A percentile compares a stretch with the other conserved stretches of the same genome.
phyloP scores from a whole-genome alignment of 768 basidiomycete species.

The Guyanaporus albipodus region DNA sequence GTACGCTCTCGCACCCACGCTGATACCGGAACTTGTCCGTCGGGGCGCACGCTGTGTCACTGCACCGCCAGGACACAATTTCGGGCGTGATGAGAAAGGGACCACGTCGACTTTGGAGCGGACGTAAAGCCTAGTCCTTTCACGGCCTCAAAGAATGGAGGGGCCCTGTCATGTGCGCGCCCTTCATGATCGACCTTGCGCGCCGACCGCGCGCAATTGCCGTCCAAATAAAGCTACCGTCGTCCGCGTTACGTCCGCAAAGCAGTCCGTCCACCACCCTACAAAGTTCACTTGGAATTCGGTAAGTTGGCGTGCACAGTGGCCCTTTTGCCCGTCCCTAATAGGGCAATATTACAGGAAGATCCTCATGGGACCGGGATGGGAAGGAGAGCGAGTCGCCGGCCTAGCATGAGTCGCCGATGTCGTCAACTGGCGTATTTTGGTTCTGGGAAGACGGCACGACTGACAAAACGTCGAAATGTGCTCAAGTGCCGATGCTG shows the following conservation, averaged over 20 bases:
- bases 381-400: background rate
- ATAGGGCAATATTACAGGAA: background rate
- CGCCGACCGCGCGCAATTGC: background rate
- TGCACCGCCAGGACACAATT: slow-evolving; percentile 3
- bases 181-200: slow-evolving; percentile 25
- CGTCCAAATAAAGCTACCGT: background rate
- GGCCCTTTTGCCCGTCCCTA: background rate
- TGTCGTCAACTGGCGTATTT: background rate
- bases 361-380: slow-evolving; percentile 2
- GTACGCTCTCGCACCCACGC: background rate
- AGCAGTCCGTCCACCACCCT: background rate
- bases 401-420: slow-evolving; percentile 6
- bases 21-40: slow-evolving; percentile 13
- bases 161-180: slow-evolving; percentile 1
- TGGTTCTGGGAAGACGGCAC: slow-evolving; percentile 4
- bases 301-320: background rate
- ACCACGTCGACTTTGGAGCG: too few relatives aligned
- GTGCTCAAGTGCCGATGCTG: background rate
- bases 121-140: background rate
- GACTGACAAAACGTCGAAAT: background rate
- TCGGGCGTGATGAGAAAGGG: too few relatives aligned
- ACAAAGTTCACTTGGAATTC: background rate
- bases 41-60: background rate
- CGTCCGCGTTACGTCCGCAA: background rate
- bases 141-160: slow-evolving; percentile 19